Percentiles rank a stretch among this genome's conserved stretches.
These are phyloP conservation scores for Phytophthora cajani DNA, from an alignment of 352 stramenopile genomes.

Conservation along the genomic window DNA sequence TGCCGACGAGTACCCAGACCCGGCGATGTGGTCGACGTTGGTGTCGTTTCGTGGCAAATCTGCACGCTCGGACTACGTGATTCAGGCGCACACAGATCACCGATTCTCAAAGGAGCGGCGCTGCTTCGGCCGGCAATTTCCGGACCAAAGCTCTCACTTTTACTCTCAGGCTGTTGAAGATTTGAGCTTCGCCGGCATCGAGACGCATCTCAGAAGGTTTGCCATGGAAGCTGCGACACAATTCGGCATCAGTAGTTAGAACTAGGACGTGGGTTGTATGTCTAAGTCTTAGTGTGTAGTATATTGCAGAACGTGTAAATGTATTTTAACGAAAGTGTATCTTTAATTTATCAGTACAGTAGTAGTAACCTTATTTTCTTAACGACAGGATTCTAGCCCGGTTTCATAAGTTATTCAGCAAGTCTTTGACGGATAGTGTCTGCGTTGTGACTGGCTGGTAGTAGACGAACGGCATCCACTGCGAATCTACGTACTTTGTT, in stretches of 20 bases:
- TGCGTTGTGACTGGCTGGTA: slow-evolving; percentile 23
- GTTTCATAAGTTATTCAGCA: slow-evolving; percentile 12
- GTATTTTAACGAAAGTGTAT: not conserved
- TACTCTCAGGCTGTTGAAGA: slow-evolving; percentile 25
- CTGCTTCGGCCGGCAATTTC: slow-evolving; percentile 51
- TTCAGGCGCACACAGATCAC: slow-evolving; percentile 8
- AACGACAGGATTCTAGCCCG: no score
- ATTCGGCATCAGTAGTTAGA: not conserved
- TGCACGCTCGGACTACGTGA: slow-evolving; percentile 13
- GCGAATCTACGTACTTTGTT: slow-evolving; percentile 32
- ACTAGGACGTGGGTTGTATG: not conserved
- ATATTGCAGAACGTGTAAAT: not conserved
- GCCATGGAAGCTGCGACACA: slow-evolving; percentile 24
- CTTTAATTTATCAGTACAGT: no score
- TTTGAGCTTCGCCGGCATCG: slow-evolving; percentile 30
- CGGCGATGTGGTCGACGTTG: slow-evolving; percentile 41
- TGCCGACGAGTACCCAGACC: slow-evolving; percentile 10
- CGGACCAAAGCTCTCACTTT: slow-evolving; percentile 35
- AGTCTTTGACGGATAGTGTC: slow-evolving; percentile 19
- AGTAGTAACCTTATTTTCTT: no score
- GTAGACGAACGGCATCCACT: slow-evolving; percentile 27
- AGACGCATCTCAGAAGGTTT: slow-evolving; percentile 31
- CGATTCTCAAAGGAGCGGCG: not conserved
- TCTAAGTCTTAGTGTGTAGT: not conserved
- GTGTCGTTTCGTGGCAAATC: slow-evolving; percentile 35